Conservation (phyloP, 345 rosid species). For the Hirschfeldia incana region DNA sequence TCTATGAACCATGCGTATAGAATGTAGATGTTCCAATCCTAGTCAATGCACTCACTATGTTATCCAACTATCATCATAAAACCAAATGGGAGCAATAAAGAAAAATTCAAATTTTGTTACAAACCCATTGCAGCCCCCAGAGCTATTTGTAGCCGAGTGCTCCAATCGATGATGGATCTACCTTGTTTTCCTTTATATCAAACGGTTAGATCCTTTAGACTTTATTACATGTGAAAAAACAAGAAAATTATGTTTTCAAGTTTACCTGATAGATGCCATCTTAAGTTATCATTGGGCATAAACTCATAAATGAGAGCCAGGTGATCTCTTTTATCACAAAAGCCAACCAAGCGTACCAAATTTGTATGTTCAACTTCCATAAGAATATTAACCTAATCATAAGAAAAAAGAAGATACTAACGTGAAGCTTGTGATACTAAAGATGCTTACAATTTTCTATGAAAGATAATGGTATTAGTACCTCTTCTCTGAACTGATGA, state of each 20-base stretch:
- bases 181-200: conserved; percentile 19
- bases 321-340: conserved; percentile 42
- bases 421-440: neutral
- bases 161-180: conserved; percentile 33
- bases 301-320: conserved; percentile 50
- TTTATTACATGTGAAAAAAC: neutral
- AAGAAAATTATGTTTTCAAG: neutral
- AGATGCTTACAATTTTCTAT: neutral
- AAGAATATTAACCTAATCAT: conserved; percentile 39
- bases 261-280: conserved; percentile 39
- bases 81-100: no score
- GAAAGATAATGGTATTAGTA: neutral
- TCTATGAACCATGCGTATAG: neutral
- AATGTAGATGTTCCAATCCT: neutral
- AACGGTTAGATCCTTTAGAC: neutral
- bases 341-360: conserved; percentile 46
- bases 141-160: conserved; percentile 42
- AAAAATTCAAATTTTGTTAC: neutral
- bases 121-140: conserved; percentile 54
- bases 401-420: neutral
- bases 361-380: conserved; percentile 37
- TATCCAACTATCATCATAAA: no score
- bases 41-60: neutral
- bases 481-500: conserved; percentile 28
- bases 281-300: conserved; percentile 44